Base-by-base conservation (phyloP, 495 filamentous ascomycete genomes). In the Penicillium egyptiacum region DNA sequence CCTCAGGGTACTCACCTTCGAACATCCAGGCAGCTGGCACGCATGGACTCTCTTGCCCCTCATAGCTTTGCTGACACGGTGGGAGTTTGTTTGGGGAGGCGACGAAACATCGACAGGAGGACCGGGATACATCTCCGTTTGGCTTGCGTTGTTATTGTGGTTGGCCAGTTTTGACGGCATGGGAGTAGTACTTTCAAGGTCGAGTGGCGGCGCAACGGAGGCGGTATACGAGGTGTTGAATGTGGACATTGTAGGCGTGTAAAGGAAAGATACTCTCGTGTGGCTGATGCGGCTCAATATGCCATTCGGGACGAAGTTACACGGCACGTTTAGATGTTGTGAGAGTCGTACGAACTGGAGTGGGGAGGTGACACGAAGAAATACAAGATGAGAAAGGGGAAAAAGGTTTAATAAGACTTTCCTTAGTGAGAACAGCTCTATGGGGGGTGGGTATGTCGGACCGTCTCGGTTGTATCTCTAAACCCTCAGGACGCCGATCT, bases 31-130 rank as follows among this genome's bases (percentile, higher is more conserved):
- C 41, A 62, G 74, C 30, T 87, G 79, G 67, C 88, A 91, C 1
- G 77, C 79, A 67, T 91, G 88, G 12, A 91, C 88, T 23, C 84
- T 85, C 44, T 89, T 81, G 9, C 88, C 88, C 67, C 90, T 91
- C 77, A 88, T 89, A 9, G 88, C 88, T 62, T 86, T 84, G 70
- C 88, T 91, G 37, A 90, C 83, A 39, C 88, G 85, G 46, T 84
- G 80, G 17, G 87, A 26, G 4, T 17, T 55, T 47, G 42, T 39
- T 1, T 22, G 23, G 4, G 41, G 11, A 4, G 31, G 12, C 30
- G 52, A 37, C 4, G 25, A 17, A 0, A 43, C 6, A 2, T 46
- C 40, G 1, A 1, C 39, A 10, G 11, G 31, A 0, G 42, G 5
- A 16, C 16, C 8, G 3, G 19, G 20, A 28, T 47, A 47, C 7